Evolutionary conservation across 1,284 basidiomycete genomes (phyloP), one percentile per base, ranked within the genome.

Genomic region (Termitomyces sp.): DNA sequence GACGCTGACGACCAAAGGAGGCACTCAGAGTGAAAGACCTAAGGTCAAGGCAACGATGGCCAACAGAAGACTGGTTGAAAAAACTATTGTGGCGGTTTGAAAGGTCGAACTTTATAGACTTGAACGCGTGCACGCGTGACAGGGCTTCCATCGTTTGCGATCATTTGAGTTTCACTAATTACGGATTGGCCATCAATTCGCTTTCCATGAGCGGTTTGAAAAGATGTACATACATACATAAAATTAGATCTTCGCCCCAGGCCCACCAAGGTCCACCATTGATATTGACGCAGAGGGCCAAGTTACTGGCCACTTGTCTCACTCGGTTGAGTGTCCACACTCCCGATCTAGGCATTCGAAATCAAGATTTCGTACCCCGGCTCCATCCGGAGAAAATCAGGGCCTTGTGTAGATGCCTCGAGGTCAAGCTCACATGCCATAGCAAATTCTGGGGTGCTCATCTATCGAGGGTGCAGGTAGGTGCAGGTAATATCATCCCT

Each of bases 361-460:
- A 59, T 47, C 53, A 55, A 56, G 59, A 59, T 60, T 55, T 40
- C 42, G 42, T 33, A 51, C 57, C 50, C 54, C 60, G 56, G 60
- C 49, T 50, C 46, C 55, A 44, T 40, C 56, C 58, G 58, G 53
- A 52, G 60, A 58, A 61, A 61, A 57, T 60, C 54, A 56, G 55
- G 58, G 54, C 55, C 48, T 50, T 52, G 54, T 39, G 16, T 26
- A 51, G 34, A 30, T 48, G 60, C 60, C 61, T 61, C 60, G 58
- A 62, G 61, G 61, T 58, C 34, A 43, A 55, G 48, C 55, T 57
- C 59, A 57, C 56, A 59, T 62, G 59, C 58, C 53, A 51, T 28
- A 34, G 14, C 49, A 49, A 58, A 58, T 54, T 62, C 54, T 61
- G 61, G 61, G 61, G 61, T 62, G 54, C 56, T 60, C 54, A 53